Conservation (phyloP, 139 green algal genomes). For the Volvox reticuliferus region DNA sequence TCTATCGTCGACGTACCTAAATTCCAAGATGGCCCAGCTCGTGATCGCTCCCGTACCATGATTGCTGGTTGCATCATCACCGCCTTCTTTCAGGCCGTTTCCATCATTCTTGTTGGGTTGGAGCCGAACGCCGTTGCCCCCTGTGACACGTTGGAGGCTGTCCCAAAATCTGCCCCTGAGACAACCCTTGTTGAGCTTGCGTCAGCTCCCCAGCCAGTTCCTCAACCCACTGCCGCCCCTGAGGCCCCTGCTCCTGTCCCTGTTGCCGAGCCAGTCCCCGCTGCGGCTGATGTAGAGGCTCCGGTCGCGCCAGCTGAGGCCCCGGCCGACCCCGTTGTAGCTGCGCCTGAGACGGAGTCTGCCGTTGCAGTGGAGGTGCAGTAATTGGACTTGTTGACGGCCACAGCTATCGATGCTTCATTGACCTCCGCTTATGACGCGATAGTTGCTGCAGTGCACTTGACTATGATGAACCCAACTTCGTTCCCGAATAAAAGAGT, state of each 20-base stretch:
- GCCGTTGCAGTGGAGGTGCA: constrained; percentile 2
- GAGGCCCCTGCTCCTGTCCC: not conserved
- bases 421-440: no score
- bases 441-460: no score
- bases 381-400: not conserved
- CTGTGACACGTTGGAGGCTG: not conserved
- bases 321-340: not conserved
- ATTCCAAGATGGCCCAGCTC: not conserved
- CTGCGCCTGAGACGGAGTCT: not conserved
- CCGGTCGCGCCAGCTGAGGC: not conserved
- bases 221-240: not conserved
- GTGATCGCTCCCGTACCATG: constrained; percentile 26
- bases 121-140: not conserved
- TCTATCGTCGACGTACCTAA: not conserved
- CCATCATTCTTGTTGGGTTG: constrained; percentile 12
- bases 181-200: not conserved
- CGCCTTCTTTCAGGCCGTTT: constrained; percentile 6
- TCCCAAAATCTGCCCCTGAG: not conserved
- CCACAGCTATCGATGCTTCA: no score
- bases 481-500: no score
- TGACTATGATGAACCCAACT: no score
- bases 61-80: constrained; percentile 29
- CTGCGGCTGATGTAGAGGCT: not conserved
- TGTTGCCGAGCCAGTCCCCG: not conserved
- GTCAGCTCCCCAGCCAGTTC: not conserved